phyloP scores from a whole-genome alignment of 441 rosid genomes.

The Gossypium aridum region DNA sequence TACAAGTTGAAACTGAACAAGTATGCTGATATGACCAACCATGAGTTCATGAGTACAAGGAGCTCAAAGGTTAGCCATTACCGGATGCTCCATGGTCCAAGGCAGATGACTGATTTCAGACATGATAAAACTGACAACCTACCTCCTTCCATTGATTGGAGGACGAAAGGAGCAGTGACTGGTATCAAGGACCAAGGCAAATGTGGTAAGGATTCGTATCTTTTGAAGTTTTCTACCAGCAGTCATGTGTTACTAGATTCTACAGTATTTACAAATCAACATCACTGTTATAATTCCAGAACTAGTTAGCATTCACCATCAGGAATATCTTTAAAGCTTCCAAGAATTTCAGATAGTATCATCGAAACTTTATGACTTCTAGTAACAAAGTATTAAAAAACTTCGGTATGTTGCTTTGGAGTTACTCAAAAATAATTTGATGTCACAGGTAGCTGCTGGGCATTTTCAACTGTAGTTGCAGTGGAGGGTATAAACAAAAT shows the following conservation, averaged over 20 bases:
- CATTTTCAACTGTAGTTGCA: conserved; percentile 35
- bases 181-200: conserved; percentile 32
- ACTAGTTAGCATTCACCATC: not conserved
- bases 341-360: not conserved
- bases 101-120: conserved; percentile 17
- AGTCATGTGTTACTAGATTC: not conserved
- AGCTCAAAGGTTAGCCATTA: conserved; percentile 33
- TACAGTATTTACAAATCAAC: not conserved
- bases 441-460: conserved; percentile 38
- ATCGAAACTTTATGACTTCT: not conserved
- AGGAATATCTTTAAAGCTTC: not conserved
- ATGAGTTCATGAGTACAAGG: conserved; percentile 24
- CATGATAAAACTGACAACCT: conserved; percentile 12
- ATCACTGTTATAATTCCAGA: not conserved
- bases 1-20: conserved; percentile 33
- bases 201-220: conserved; percentile 21
- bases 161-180: conserved; percentile 30
- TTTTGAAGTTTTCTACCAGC: not conserved
- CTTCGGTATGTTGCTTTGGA: not conserved
- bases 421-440: not conserved
- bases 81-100: conserved; percentile 22
- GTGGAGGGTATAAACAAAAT: conserved; percentile 35
- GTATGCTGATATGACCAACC: conserved; percentile 35
- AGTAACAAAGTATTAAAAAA: not conserved
- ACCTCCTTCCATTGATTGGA: conserved; percentile 33